Conservation (phyloP, 2,329 filamentous ascomycete genomes). For the Microthyrium microscopicum region DNA sequence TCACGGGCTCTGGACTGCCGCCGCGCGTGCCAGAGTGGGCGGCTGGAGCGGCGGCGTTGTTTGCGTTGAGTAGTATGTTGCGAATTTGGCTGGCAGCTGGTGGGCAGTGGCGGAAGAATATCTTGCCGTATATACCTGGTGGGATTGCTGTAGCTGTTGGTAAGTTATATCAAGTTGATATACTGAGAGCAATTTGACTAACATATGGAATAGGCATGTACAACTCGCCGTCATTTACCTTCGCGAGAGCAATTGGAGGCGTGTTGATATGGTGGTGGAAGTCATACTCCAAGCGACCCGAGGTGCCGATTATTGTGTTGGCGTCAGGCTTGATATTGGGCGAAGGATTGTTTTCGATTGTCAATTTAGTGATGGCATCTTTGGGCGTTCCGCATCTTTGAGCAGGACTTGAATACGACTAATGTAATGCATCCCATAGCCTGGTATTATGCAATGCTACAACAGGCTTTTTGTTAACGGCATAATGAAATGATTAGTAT, state of each 20-base stretch:
- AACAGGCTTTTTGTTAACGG: no score
- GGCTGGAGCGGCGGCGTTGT: constrained; percentile 55
- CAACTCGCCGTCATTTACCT: constrained; percentile 88
- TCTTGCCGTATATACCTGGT: constrained; percentile 60
- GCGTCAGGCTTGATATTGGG: constrained; percentile 82
- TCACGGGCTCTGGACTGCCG: constrained; percentile 79
- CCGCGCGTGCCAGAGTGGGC: constrained; percentile 71
- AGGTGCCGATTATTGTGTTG: constrained; percentile 74
- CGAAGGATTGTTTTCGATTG: constrained; percentile 80
- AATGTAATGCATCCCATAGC: no score
- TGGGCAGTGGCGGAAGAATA: constrained; percentile 18
- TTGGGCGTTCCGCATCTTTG: constrained; percentile 59
- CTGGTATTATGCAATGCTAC: no score
- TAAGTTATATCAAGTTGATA: constrained; percentile 23
- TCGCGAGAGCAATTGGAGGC: constrained; percentile 74
- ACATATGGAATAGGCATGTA: constrained; percentile 56
- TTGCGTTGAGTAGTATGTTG: constrained; percentile 51
- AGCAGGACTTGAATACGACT: no score
- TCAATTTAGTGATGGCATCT: constrained; percentile 72
- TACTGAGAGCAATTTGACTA: constrained; percentile 7
- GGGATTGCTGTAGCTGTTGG: constrained; percentile 92
- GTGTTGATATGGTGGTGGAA: constrained; percentile 64
- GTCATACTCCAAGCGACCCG: constrained; percentile 33
- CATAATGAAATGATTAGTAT: no score
- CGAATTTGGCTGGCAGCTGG: constrained; percentile 31